Percentiles rank a stretch among this genome's conserved stretches.
Evolutionary conservation across 768 basidiomycete species (phyloP).

Genomic region (Tylopilus balloui): DNA sequence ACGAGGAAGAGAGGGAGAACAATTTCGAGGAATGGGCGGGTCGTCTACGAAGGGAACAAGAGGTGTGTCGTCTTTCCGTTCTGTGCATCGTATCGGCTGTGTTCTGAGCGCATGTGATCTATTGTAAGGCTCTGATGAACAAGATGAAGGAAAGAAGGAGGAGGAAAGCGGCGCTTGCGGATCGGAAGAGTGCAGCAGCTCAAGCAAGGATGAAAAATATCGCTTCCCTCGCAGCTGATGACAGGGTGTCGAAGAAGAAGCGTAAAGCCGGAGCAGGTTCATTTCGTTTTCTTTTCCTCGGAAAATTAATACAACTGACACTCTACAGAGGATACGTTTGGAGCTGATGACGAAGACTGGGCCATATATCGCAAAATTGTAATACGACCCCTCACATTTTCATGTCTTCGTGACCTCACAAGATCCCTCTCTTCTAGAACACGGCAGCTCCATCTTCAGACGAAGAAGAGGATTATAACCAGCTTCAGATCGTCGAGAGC

Average conservation of each 20-base stretch:
- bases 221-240: conserved; percentile 85
- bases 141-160: conserved; percentile 83
- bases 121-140: conserved; percentile 63
- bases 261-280: conserved; percentile 76
- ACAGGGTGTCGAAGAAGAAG: conserved; percentile 77
- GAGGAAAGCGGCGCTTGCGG: conserved; percentile 74
- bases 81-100: neutral
- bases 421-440: conserved; percentile 43
- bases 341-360: conserved; percentile 95
- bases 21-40: conserved; percentile 73
- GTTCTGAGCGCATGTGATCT: neutral
- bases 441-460: conserved; percentile 70
- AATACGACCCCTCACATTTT: conserved; percentile 20
- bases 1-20: conserved; percentile 68
- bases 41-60: conserved; percentile 73
- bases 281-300: no score
- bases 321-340: conserved; percentile 80
- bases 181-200: conserved; percentile 91
- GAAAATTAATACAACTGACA: conserved; percentile 1
- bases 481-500: conserved; percentile 70
- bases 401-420: neutral
- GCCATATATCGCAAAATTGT: conserved; percentile 97
- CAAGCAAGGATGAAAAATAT: conserved; percentile 97
- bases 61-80: conserved; percentile 43
- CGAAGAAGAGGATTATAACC: conserved; percentile 80